phyloP scores from a whole-genome alignment of 1,284 basidiomycete genomes.

The Ceratobasidium sp. region DNA sequence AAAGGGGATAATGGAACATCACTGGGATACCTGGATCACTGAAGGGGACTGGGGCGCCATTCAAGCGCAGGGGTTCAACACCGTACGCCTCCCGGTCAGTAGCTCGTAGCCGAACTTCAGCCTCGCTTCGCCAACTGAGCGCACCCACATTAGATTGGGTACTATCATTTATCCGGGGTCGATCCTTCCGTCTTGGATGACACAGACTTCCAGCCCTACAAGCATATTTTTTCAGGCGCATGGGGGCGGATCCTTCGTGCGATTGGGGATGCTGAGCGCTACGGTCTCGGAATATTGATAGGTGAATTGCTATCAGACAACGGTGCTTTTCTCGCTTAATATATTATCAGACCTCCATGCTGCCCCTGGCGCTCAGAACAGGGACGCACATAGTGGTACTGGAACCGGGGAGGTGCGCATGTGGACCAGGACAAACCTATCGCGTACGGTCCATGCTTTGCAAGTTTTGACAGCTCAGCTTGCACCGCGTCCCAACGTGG shows the following conservation, averaged over 20 bases:
- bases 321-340: background rate
- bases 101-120: slow-evolving; percentile 41
- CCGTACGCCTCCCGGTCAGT: slow-evolving; percentile 80
- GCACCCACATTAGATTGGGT: slow-evolving; percentile 65
- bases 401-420: slow-evolving; percentile 50
- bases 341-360: slow-evolving; percentile 65
- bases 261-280: slow-evolving; percentile 64
- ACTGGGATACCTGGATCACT: slow-evolving; percentile 82
- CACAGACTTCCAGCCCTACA: slow-evolving; percentile 72
- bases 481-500: slow-evolving; percentile 64
- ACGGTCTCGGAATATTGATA: slow-evolving; percentile 79
- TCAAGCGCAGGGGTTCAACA: slow-evolving; percentile 73
- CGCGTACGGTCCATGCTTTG: slow-evolving; percentile 60
- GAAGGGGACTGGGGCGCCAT: slow-evolving; percentile 78
- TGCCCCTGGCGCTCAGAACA: slow-evolving; percentile 77
- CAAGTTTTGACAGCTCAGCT: slow-evolving; percentile 56
- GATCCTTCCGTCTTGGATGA: slow-evolving; percentile 67
- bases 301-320: slow-evolving; percentile 55
- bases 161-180: slow-evolving; percentile 71
- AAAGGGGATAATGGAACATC: slow-evolving; percentile 68
- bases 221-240: slow-evolving; percentile 69
- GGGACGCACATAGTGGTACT: slow-evolving; percentile 64
- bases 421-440: slow-evolving; percentile 58
- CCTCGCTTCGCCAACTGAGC: background rate
- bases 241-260: slow-evolving; percentile 73